Base-by-base conservation (phyloP, 139 green algal species). In the Chlorella vulgaris region DNA sequence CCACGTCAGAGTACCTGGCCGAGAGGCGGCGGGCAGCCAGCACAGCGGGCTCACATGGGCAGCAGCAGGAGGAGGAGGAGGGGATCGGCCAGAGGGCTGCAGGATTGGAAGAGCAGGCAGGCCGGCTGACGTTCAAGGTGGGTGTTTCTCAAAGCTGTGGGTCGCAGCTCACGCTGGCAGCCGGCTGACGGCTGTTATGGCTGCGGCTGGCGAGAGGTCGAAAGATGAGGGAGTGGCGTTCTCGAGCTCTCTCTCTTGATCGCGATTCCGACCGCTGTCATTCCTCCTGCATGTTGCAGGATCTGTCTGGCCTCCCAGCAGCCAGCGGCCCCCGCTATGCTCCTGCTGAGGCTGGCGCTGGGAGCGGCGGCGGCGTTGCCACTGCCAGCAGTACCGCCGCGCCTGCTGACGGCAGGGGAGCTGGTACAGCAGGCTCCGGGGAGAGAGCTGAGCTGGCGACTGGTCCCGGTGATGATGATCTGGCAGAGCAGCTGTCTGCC, bases 1-100 rank as follows among this genome's bases (percentile, higher is more conserved):
- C 73, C 7, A 50, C 73, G 28, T 3, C 51, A 7, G 53, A 67
- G 51, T 79, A 69, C n/a, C 53, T 79, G 53, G 58, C 53, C 28
- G 51, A 79, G 53, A n/a, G n/a, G n/a, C 51, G 73, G 10, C 35
- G 15, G 24, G 53, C 35, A 15, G 73, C 35, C 26, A 39, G 73
- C 51, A 28, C 26, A 24, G 29, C 15, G 53, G 73, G 26, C 73
- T 55, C 62, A 69, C 6, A 35, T 38, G 42, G 26, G 3, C 28
- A 1, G 4, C 3, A 31, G 42, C n/a, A 61, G 69, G n/a, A 39
- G 33, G 40, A 26, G 26, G 68, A 73, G 43, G 65, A 73, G 47
- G 65, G 65, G 43, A n/a, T n/a, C n/a, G n/a, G n/a, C n/a, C n/a
- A n/a, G n/a, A n/a, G n/a, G n/a, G n/a, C n/a, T n/a, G n/a, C n/a